Evolutionary conservation across 2,329 filamentous ascomycete species (phyloP).

Genomic region (Fusarium sp.): DNA sequence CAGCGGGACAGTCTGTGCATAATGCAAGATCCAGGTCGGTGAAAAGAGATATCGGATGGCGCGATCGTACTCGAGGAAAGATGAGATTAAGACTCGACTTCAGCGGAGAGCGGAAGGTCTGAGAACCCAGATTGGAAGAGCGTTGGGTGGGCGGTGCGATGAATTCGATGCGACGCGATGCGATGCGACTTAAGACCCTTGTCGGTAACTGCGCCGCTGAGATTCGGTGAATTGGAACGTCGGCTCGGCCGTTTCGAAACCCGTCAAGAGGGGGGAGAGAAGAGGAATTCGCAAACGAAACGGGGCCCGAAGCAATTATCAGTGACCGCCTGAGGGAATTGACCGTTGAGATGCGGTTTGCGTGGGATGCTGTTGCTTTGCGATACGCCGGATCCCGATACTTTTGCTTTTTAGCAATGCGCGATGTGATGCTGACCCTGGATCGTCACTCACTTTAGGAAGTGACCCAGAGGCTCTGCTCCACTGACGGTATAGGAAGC

Average conservation of each 20-base stretch:
- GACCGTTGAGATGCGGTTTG: slow-evolving; percentile 24
- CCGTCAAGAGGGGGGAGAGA: slow-evolving; percentile 19
- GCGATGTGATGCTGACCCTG: slow-evolving; percentile 40
- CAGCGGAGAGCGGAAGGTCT: neutral
- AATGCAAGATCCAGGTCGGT: slow-evolving; percentile 26
- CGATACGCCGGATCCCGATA: slow-evolving; percentile 39
- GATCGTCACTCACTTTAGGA: slow-evolving; percentile 40
- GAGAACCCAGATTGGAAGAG: slow-evolving; percentile 13
- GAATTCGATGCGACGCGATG: slow-evolving; percentile 26
- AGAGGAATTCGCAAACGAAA: slow-evolving; percentile 19
- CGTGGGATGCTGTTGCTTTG: slow-evolving; percentile 21
- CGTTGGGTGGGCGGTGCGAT: slow-evolving; percentile 17
- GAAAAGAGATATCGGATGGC: neutral
- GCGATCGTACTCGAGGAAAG: slow-evolving; percentile 11
- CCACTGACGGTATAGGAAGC: slow-evolving; percentile 31
- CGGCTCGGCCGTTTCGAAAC: slow-evolving; percentile 20
- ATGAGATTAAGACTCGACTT: neutral
- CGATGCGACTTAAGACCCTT: slow-evolving; percentile 28
- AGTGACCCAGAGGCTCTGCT: slow-evolving; percentile 29
- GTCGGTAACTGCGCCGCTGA: slow-evolving; percentile 12
- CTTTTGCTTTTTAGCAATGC: slow-evolving; percentile 44
- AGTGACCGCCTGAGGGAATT: slow-evolving; percentile 15
- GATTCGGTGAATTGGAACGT: slow-evolving; percentile 13
- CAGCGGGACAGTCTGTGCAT: slow-evolving; percentile 35
- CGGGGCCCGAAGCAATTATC: slow-evolving; percentile 25